phyloP scores from a whole-genome alignment of 768 basidiomycete species.

The Amanita inopinata region DNA sequence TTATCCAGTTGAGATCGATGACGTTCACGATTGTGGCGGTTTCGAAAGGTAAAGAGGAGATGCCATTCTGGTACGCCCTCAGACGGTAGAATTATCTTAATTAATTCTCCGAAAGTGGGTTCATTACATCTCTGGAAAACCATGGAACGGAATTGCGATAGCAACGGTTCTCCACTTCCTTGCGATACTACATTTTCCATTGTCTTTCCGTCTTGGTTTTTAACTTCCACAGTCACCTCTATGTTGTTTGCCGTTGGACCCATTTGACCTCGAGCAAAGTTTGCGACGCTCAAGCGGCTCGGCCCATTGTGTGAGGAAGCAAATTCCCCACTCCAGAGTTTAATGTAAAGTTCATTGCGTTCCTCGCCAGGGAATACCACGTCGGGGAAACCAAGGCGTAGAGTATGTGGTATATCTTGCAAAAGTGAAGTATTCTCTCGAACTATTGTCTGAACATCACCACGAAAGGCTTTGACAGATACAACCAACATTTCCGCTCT shows the following conservation, averaged over 20 bases:
- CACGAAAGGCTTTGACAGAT: conserved; percentile 79
- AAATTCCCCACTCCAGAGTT: conserved; percentile 93
- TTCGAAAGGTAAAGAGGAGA: conserved; percentile 89
- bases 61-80: conserved; percentile 72
- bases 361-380: conserved; percentile 88
- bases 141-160: conserved; percentile 81
- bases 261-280: conserved; percentile 49
- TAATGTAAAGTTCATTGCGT: conserved; percentile 95
- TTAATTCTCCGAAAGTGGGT: conserved; percentile 88
- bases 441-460: conserved; percentile 65
- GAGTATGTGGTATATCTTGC: conserved; percentile 70
- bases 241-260: conserved; percentile 55
- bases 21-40: conserved; percentile 48
- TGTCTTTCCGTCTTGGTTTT: conserved; percentile 55
- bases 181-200: conserved; percentile 69
- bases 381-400: conserved; percentile 90
- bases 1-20: conserved; percentile 25
- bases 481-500: conserved; percentile 87
- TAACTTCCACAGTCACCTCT: conserved; percentile 87
- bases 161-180: conserved; percentile 76
- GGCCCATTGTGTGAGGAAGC: conserved; percentile 37
- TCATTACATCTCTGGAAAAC: conserved; percentile 82
- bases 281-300: conserved; percentile 49
- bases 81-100: conserved; percentile 74
- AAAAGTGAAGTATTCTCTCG: conserved; percentile 79